Base-by-base conservation (phyloP, 1,139 yeast genomes). In the Kluyveromyces marxianus region DNA sequence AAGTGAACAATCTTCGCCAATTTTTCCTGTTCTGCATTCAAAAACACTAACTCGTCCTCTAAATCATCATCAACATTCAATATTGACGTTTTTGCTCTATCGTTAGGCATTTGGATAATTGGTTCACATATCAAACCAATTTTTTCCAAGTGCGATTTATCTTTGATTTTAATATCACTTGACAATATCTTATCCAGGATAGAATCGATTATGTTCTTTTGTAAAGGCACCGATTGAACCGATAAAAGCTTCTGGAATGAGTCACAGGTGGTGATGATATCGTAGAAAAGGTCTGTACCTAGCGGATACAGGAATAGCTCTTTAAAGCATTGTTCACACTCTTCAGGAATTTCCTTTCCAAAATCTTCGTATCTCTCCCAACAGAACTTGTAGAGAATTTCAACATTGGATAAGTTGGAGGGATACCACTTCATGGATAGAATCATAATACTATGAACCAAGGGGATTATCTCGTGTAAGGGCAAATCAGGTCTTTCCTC, bases 1-100 rank as follows among this genome's bases (percentile, higher is more conserved):
- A 83, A 69, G 55, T 83, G 90, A 3, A 87, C 68, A n/a, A 86
- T 63, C 55, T 82, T 83, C 37, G 92, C 80, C 10, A 90, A 65
- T 48, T 76, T 79, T 53, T 85, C 85, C 57, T 83, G 89, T 43
- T 76, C 79, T n/a, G 54, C 35, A 35, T 52, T 48, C 27, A 63
- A 49, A n/a, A 59, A 38, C 38, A 62, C 62, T 33, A 50, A 50
- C 4, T 57, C 56, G 27, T 53, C 53, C 26, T 58, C 60, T 4
- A 53, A 50, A 3, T 50, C 50, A 28, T 48, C 48, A 7, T 49
- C 49, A 34, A 59, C 59, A 4, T 53, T 50, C 28, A 37, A 27
- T 7, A 36, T 25, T 7, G 30, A 25, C 14, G 30, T 34, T n/a
- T 44, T 42, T 8, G 29, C 7, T 25, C 29, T 45, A 4, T 34